Evolutionary conservation across 2,329 filamentous ascomycete genomes (phyloP), one percentile per base, ranked within the genome.

Genomic region (Fusarium redolens): DNA sequence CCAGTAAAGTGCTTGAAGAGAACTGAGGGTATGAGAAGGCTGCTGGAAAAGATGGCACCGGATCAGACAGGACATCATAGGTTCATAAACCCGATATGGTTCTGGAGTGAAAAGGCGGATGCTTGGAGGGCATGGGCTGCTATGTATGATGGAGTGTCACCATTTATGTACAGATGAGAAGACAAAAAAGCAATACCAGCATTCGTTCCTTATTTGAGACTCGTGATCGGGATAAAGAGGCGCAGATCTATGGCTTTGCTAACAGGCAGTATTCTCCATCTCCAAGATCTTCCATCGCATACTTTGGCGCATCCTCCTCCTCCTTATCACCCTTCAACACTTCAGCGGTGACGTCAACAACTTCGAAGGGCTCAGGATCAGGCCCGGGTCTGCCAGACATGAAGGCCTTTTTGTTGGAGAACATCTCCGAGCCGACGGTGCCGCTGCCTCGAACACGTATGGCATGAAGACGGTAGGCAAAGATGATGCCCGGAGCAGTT

Each of bases 211-310:
- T n/a, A n/a, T 30, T 30, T 11, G 0, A 3, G 3, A 15, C 8
- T 15, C 3, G 1, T 47, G 3, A 3, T 15, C 1, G 0, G 3
- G 4, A 30, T 4, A 7, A 7, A 18, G 4, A 50, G 6, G 5
- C 22, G 22, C 22, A 22, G 22, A 22, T 3, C 18, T 40, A 54
- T 3, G 35, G 13, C 10, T 13, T 8, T 3, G 18, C 35, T 4
- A n/a, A 10, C 0, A 57, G 13, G 13, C 22, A 59, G 12, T 38
- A 59, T 4, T 40, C 44, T 3, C 20, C 56, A 15, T 51, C 33
- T 31, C 43, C 56, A 9, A 59, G 18, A 1, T 20, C 25, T 28
- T 57, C n/a, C 40, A 47, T n/a, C 30, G n/a, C 40, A 50, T 59
- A 51, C 3, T 54, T 17, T 2, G 43, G 25, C 4, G 6, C 11